Percentiles rank a stretch among this genome's conserved stretches.
These are phyloP conservation scores for Hymenoscyphus linearis DNA, from an alignment of 2,329 filamentous ascomycete genomes.

Conservation along the genomic window DNA sequence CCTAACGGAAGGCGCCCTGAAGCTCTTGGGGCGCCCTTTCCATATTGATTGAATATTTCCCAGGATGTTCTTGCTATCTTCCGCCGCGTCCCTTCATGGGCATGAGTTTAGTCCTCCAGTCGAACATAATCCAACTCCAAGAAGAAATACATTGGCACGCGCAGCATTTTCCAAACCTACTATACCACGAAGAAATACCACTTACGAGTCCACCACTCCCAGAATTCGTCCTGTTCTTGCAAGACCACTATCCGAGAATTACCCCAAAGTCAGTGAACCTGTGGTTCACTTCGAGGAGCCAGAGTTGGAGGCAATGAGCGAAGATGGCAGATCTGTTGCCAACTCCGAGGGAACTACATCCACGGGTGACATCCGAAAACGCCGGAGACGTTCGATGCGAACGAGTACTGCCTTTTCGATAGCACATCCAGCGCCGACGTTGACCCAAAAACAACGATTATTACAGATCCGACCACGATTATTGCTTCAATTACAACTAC, in stretches of 20 bases:
- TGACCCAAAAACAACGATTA: conserved; percentile 50
- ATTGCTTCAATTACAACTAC: conserved; percentile 65
- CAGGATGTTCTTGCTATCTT: conserved; percentile 30
- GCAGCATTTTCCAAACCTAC: conserved; percentile 28
- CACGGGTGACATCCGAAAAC: conserved; percentile 26
- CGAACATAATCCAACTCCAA: conserved; percentile 16
- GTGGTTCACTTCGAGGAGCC: conserved; percentile 29
- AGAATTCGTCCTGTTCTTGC: conserved; percentile 12
- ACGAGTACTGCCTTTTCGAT: conserved; percentile 61
- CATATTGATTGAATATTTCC: conserved; percentile 6
- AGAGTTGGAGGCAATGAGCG: conserved; percentile 28
- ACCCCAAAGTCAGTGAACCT: conserved; percentile 18
- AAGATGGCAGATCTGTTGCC: conserved; percentile 29
- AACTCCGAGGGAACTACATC: conserved; percentile 28
- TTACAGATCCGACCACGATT: conserved; percentile 63
- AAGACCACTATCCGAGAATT: conserved; percentile 27
- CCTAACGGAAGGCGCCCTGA: conserved; percentile 17
- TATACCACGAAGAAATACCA: conserved; percentile 19
- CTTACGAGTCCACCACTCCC: conserved; percentile 20
- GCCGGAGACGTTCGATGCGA: conserved; percentile 43
- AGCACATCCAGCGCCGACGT: conserved; percentile 59
- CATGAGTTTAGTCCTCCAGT: conserved; percentile 25
- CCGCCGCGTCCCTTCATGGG: conserved; percentile 25
- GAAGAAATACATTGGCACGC: conserved; percentile 25
- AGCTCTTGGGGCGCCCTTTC: conserved; percentile 19